Evolutionary conservation across 805 yeast genomes (phyloP).

Genomic region (Ogataea philodendri): DNA sequence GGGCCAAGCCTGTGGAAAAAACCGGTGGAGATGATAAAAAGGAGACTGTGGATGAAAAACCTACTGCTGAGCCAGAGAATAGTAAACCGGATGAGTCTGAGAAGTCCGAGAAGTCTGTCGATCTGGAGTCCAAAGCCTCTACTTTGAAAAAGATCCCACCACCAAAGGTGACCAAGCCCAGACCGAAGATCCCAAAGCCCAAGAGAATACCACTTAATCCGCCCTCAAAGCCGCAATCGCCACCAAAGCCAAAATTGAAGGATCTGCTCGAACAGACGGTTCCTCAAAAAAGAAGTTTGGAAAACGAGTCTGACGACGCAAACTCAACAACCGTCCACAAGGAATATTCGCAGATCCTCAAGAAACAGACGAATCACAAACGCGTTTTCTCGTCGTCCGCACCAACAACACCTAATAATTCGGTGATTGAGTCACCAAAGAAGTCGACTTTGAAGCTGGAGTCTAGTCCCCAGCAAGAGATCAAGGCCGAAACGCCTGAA

Average conservation of each 20-base stretch:
- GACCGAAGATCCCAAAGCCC: conserved; percentile 8
- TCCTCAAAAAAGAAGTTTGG: conserved; percentile 20
- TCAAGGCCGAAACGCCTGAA: background rate
- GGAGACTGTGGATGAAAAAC: no score
- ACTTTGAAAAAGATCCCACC: conserved; percentile 1
- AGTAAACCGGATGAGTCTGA: conserved; percentile 1
- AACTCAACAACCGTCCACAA: conserved; percentile 22
- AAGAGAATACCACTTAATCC: conserved; percentile 1
- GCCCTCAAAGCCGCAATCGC: background rate
- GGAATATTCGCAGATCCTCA: conserved; percentile 24
- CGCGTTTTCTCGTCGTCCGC: conserved; percentile 26
- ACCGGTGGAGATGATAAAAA: conserved; percentile 6
- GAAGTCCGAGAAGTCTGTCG: background rate
- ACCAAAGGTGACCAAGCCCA: conserved; percentile 4
- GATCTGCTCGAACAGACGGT: conserved; percentile 12
- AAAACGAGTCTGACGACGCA: conserved; percentile 11
- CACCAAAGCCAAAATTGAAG: conserved; percentile 13
- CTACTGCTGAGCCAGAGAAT: conserved; percentile 1
- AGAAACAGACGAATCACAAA: conserved; percentile 25
- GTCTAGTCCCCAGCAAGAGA: background rate
- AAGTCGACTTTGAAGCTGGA: conserved; percentile 4
- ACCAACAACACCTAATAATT: conserved; percentile 13
- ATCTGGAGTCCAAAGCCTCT: background rate
- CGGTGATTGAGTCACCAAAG: conserved; percentile 3
- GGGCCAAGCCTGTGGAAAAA: conserved; percentile 1